Base-by-base conservation (phyloP, 257 asterid genomes). In the Solanum bulbocastanum region DNA sequence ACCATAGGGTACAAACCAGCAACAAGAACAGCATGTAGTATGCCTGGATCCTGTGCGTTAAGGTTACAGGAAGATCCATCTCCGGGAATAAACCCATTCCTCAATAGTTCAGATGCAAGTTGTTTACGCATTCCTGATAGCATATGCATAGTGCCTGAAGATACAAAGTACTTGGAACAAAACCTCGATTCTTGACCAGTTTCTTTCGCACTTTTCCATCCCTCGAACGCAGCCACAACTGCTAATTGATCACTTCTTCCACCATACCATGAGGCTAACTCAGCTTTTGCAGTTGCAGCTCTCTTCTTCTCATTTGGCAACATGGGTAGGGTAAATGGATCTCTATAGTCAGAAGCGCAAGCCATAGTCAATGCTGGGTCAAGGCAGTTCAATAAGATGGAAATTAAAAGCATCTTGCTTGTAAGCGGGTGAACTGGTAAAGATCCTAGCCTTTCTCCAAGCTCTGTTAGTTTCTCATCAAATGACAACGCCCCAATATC, bases 281-380 rank as follows among this genome's bases (percentile, higher is more conserved):
- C 95, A 30, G 88, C 82, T 91, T 89, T 93, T 76, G 98, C 99
- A 84, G 93, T 91, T 68, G 91, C 86, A 83, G 99, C 99, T 91
- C 62, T 92, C 88, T 93, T 93, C 91, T 91, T 95, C 56, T 94
- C 95, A 14, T 60, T 58, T 68, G 96, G 98, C 44, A 90, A 87
- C 94, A 95, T 93, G 5, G 99, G 98, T 65, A 94, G 88, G 65
- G 93, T 91, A 90, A 97, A 97, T 69, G 99, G 99, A 85, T 95
- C 96, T 90, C 90, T 92, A 85, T 90, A 90, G 88, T 94, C 97
- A 32, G 98, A 90, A 75, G 98, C 98, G 87, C 99, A 96, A 71
- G 99, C 99, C 86, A 97, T 84, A 83, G 99, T 97, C 90, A 97
- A 88, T 62, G 99, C 99, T 2, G 99, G 99, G 78, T 93, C 98